phyloP scores from a whole-genome alignment of 139 green algal genomes.

The Chlorella sp. region DNA sequence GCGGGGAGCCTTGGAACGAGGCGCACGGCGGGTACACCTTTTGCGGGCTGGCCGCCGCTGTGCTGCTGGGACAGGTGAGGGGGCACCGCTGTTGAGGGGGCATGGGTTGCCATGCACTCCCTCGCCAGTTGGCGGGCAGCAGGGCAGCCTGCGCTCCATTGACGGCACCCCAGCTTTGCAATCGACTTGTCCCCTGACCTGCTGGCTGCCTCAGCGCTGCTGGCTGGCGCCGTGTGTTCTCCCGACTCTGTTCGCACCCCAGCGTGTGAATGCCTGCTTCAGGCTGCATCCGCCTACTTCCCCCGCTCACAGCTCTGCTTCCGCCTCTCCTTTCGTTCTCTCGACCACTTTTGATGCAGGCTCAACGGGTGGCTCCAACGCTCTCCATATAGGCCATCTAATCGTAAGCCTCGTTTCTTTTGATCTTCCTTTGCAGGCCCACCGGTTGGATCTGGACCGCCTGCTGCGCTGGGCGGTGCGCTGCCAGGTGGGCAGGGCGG shows the following conservation, averaged over 20 bases:
- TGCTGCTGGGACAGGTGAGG: slow-evolving; percentile 65
- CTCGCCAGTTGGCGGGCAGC: too few species aligned
- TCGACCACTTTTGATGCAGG: too few species aligned
- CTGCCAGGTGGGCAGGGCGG: slow-evolving; percentile 45
- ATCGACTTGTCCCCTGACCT: too few species aligned
- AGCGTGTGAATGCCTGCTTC: too few species aligned
- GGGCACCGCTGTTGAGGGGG: too few species aligned
- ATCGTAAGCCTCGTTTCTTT: background rate
- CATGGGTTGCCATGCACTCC: background rate
- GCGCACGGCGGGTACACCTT: slow-evolving; percentile 99
- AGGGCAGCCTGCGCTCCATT: too few species aligned
- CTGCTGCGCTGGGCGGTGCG: slow-evolving; percentile 79
- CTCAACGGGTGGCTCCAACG: too few species aligned
- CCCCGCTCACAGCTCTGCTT: background rate
- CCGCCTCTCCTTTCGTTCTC: background rate
- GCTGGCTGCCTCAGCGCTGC: too few species aligned
- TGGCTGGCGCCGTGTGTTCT: too few species aligned
- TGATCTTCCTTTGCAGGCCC: background rate
- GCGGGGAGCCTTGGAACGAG: slow-evolving; percentile 96
- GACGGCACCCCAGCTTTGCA: too few species aligned
- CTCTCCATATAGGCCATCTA: too few species aligned
- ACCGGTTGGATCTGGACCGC: slow-evolving; percentile 70
- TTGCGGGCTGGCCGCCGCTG: slow-evolving; percentile 88
- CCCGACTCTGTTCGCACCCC: too few species aligned
- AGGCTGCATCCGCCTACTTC: background rate